A percentile compares a stretch with the other conserved stretches of the same genome.
Evolutionary conservation across 208 protist species (phyloP).

Genomic region (Porcisia deanei): DNA sequence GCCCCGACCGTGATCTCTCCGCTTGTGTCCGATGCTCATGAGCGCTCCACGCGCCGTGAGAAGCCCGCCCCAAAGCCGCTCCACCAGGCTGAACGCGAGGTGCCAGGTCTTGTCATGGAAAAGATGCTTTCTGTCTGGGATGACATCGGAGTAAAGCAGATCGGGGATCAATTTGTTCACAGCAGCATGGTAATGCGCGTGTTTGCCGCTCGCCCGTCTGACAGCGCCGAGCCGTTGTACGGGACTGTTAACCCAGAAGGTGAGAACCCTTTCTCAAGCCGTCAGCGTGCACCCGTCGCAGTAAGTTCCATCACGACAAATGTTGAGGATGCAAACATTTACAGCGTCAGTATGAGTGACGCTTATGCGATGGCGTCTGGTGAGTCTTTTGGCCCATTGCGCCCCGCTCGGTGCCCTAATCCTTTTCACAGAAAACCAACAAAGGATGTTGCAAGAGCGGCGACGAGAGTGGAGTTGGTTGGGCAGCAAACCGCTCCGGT

Average conservation of each 20-base stretch:
- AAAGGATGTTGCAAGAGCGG: conserved; percentile 15
- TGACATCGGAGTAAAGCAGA: conserved; percentile 61
- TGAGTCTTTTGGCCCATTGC: conserved; percentile 47
- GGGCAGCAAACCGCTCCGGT: conserved; percentile 51
- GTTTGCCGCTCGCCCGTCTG: conserved; percentile 64
- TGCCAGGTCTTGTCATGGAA: conserved; percentile 62
- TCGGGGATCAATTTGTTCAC: conserved; percentile 81
- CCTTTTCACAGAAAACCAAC: conserved; percentile 35
- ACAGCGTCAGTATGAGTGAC: conserved; percentile 31
- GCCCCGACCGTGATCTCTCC: conserved; percentile 21
- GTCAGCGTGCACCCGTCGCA: background rate
- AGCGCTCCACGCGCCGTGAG: conserved; percentile 43
- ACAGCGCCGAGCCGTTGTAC: conserved; percentile 47
- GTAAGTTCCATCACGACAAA: background rate
- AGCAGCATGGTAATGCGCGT: conserved; percentile 91
- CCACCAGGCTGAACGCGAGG: conserved; percentile 66
- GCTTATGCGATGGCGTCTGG: conserved; percentile 57
- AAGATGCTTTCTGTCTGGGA: conserved; percentile 85
- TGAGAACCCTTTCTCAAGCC: conserved; percentile 48
- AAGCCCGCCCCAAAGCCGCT: conserved; percentile 82
- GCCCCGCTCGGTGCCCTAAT: conserved; percentile 44
- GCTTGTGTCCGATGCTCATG: conserved; percentile 27
- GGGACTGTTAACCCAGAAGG: conserved; percentile 44
- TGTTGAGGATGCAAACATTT: conserved; percentile 9
- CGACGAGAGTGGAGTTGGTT: conserved; percentile 18